Base-by-base conservation (phyloP, 345 rosid genomes). In the Euphorbia pulcherrima region DNA sequence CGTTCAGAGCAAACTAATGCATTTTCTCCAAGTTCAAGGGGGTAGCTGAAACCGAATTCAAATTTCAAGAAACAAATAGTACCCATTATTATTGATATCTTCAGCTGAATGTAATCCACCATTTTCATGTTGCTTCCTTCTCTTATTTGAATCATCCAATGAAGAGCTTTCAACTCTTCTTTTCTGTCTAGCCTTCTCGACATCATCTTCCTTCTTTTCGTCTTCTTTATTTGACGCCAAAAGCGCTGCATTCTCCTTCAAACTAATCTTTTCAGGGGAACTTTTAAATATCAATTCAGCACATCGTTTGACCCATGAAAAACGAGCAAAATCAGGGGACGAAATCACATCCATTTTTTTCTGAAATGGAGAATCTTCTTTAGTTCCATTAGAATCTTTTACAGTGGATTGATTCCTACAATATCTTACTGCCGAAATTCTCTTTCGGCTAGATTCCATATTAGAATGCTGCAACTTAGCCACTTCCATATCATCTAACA, bases 291-390 rank as follows among this genome's bases (percentile, higher is more conserved):
- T 75, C 70, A 82, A 74, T 52, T 87, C 87, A 4, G 88, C 72
- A 73, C 79, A 89, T 14, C 82, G 85, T 70, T 81, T 91, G 59
- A 94, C 72, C 99, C 99, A 94, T 40, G 96, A 84, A 73, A 83
- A 75, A 70, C 81, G 92, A 76, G 86, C 83, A 69, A 84, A 58
- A 62, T 78, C 71, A 24, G 83, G 71, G 62, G 85, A 73, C 18
- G 82, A 77, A 65, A 71, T 68, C 68, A 77, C 68, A 55, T 64
- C 67, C 23, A 59, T 44, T 65, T 79, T 79, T 72, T 65, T 80
- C 64, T 67, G 21, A n/a, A 84, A 71, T 44, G 78, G 58, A 57
- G 87, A 77, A 72, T 68, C 75, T 64, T 72, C 72, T 65, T 81
- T 84, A 81, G 74, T 65, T 52, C 77, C 79, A 72, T 75, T 77